phyloP scores from a whole-genome alignment of 805 yeast species.

The Candida orba region DNA sequence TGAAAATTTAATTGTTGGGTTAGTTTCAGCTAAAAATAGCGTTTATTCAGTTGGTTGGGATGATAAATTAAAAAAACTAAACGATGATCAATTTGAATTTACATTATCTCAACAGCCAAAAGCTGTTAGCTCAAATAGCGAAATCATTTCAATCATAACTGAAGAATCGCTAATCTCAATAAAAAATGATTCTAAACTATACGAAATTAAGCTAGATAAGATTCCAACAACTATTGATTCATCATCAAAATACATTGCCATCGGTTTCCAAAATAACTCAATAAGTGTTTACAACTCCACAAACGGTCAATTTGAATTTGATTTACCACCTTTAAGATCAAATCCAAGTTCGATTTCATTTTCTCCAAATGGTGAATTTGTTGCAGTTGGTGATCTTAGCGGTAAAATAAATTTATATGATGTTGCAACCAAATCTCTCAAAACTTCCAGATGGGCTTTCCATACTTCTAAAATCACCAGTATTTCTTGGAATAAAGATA shows the following conservation, averaged over 20 bases:
- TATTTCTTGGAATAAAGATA: constrained; percentile 73
- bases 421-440: constrained; percentile 42
- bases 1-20: constrained; percentile 56
- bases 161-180: constrained; percentile 31
- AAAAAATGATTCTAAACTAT: constrained; percentile 24
- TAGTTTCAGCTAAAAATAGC: constrained; percentile 27
- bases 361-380: constrained; percentile 59
- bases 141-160: constrained; percentile 31
- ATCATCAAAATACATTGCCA: constrained; percentile 33
- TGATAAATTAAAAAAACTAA: constrained; percentile 49
- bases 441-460: constrained; percentile 93
- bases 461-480: constrained; percentile 77
- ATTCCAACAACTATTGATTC: constrained; percentile 42
- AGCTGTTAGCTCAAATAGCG: constrained; percentile 32
- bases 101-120: constrained; percentile 45
- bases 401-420: constrained; percentile 81
- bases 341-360: constrained; percentile 56
- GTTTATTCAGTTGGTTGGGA: constrained; percentile 82
- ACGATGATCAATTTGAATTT: constrained; percentile 20
- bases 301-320: constrained; percentile 19
- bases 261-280: constrained; percentile 37
- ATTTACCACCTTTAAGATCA: constrained; percentile 45
- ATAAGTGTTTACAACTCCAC: constrained; percentile 34
- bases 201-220: constrained; percentile 27
- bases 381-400: constrained; percentile 80